A percentile compares a stretch with the other conserved stretches of the same genome.
phyloP scores from a whole-genome alignment of 179 eudicot genomes.

The Vitellaria paradoxa region DNA sequence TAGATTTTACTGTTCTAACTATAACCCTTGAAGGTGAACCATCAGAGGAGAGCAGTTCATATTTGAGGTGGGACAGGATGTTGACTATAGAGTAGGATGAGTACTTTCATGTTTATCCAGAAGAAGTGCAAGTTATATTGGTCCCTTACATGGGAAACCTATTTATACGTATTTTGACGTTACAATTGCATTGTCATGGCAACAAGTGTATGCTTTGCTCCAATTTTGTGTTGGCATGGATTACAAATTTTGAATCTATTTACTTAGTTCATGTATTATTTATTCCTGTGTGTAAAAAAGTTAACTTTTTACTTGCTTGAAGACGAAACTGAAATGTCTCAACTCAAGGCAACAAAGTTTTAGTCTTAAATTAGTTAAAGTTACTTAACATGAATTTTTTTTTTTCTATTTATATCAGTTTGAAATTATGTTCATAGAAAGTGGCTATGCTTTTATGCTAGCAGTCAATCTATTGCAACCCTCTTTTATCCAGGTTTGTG shows the following conservation, averaged over 20 bases:
- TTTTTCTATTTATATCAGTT: too few relatives aligned
- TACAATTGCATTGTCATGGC: background rate
- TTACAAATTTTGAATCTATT: background rate
- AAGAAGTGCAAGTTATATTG: background rate
- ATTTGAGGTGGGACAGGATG: background rate
- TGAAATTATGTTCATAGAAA: too few relatives aligned
- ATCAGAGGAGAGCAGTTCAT: background rate
- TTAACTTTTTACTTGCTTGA: too few relatives aligned
- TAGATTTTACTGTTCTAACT: background rate
- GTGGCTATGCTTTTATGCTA: too few relatives aligned
- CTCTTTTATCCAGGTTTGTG: too few relatives aligned
- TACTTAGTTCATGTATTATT: background rate
- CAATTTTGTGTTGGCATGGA: conserved; percentile 3
- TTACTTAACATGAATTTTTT: too few relatives aligned
- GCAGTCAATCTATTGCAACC: too few relatives aligned
- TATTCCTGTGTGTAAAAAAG: background rate
- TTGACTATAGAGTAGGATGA: background rate
- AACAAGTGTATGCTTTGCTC: background rate
- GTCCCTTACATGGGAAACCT: background rate
- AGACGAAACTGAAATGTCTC: too few relatives aligned
- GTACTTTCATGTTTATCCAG: background rate
- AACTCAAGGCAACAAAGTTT: too few relatives aligned
- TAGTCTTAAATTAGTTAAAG: too few relatives aligned
- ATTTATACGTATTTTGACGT: background rate
- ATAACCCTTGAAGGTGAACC: background rate